phyloP scores from a whole-genome alignment of 352 stramenopile species.

The Pythium monospermum region DNA sequence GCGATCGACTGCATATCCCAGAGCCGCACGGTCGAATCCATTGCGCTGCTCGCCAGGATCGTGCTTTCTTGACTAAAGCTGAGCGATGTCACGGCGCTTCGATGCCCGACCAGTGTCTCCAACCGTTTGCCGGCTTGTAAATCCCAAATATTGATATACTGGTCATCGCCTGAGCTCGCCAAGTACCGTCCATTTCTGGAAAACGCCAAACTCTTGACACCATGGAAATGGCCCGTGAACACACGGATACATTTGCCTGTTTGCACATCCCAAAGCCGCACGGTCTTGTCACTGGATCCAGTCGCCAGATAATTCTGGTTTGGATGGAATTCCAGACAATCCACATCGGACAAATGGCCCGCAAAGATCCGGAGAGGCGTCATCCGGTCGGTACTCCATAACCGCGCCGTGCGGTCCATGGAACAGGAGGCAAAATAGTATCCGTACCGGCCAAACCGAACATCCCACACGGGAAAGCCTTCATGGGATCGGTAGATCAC shows the following conservation, averaged over 20 bases:
- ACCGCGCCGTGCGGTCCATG: constrained; percentile 89
- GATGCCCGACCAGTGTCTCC: constrained; percentile 77
- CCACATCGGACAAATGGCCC: constrained; percentile 90
- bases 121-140: constrained; percentile 86
- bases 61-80: constrained; percentile 77
- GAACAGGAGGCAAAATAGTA: constrained; percentile 96
- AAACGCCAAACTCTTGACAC: constrained; percentile 87
- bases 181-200: constrained; percentile 89
- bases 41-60: constrained; percentile 64
- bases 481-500: constrained; percentile 72
- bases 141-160: constrained; percentile 94
- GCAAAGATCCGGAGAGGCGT: constrained; percentile 91
- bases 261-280: constrained; percentile 93
- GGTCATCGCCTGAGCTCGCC: constrained; percentile 78
- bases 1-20: constrained; percentile 82
- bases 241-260: constrained; percentile 90
- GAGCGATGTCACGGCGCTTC: constrained; percentile 65
- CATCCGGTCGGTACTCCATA: constrained; percentile 92
- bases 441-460: constrained; percentile 84
- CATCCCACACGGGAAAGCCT: constrained; percentile 88
- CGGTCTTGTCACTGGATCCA: constrained; percentile 92
- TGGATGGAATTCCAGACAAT: constrained; percentile 91
- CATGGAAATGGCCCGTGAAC: constrained; percentile 88
- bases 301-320: constrained; percentile 96
- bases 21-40: constrained; percentile 75